Evolutionary conservation across 352 stramenopile species (phyloP).

Genomic region (Globisporangium cystogenes): DNA sequence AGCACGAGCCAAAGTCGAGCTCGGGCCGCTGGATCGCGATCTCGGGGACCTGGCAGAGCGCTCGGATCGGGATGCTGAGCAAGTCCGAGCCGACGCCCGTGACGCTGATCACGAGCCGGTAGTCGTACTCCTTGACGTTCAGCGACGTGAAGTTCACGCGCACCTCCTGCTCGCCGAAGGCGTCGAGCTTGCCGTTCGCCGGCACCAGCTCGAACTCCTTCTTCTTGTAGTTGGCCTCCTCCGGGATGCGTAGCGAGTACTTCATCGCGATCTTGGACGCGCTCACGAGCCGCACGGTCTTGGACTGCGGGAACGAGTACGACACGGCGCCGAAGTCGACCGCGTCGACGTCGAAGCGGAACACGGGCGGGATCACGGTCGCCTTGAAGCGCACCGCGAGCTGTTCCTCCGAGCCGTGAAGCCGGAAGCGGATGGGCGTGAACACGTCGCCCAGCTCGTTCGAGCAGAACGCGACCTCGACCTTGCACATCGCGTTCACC

Average conservation of each 20-base stretch:
- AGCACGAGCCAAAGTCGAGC: slow-evolving; percentile 89
- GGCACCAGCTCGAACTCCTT: slow-evolving; percentile 90
- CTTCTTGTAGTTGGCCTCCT: slow-evolving; percentile 89
- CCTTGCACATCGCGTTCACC: slow-evolving; percentile 76
- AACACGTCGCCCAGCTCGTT: slow-evolving; percentile 85
- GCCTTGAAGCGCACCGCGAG: slow-evolving; percentile 84
- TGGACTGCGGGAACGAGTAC: slow-evolving; percentile 86
- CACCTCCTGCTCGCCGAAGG: slow-evolving; percentile 83
- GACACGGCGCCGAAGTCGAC: slow-evolving; percentile 92
- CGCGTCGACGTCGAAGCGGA: slow-evolving; percentile 88
- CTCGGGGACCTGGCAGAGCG: slow-evolving; percentile 86
- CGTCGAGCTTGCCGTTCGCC: slow-evolving; percentile 58
- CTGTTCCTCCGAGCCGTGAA: slow-evolving; percentile 86
- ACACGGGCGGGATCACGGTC: slow-evolving; percentile 90
- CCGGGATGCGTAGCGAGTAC: slow-evolving; percentile 87
- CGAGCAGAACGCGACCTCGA: slow-evolving; percentile 86
- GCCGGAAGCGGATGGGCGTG: slow-evolving; percentile 74
- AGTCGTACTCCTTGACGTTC: slow-evolving; percentile 91
- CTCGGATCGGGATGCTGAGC: slow-evolving; percentile 85
- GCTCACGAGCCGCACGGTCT: slow-evolving; percentile 84
- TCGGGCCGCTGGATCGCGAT: slow-evolving; percentile 56
- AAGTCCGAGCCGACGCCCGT: slow-evolving; percentile 86
- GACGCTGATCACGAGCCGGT: slow-evolving; percentile 90
- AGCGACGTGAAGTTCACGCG: slow-evolving; percentile 80
- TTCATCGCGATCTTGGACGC: slow-evolving; percentile 92